These are phyloP conservation scores for Fragilaria crotonensis DNA, from an alignment of 108 stramenopile genomes.

Conservation along the genomic window DNA sequence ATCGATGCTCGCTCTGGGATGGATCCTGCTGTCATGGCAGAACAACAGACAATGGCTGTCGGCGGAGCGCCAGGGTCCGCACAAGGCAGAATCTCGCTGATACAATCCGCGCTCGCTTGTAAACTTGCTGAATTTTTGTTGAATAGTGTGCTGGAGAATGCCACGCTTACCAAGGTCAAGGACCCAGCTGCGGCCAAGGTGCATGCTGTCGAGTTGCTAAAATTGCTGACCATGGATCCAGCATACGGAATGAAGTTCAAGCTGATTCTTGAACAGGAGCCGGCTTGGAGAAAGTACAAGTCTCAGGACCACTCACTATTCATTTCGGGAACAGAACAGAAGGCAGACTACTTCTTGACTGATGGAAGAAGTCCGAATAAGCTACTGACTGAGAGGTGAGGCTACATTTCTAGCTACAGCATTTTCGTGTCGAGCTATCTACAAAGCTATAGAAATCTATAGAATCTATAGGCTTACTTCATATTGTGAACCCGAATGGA, in stretches of 20 bases:
- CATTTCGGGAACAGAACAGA: conserved; percentile 53
- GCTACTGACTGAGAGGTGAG: conserved; percentile 29
- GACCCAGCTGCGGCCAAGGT: conserved; percentile 53
- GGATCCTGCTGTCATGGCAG: conserved; percentile 42
- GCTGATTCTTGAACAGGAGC: conserved; percentile 28
- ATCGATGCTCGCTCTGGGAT: conserved; percentile 40
- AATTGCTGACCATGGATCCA: conserved; percentile 55
- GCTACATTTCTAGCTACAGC: not conserved
- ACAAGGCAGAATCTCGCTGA: conserved; percentile 36
- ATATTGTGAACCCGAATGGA: not conserved
- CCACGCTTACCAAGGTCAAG: conserved; percentile 21
- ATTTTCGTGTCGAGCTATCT: not conserved
- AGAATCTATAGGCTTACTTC: not conserved
- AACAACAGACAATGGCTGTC: conserved; percentile 20
- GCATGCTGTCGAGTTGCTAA: conserved; percentile 52
- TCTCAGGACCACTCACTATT: conserved; percentile 63
- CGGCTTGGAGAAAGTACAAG: conserved; percentile 59
- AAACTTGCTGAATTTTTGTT: conserved; percentile 41
- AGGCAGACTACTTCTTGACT: conserved; percentile 68
- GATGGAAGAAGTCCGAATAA: conserved; percentile 49
- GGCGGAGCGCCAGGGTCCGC: conserved; percentile 48
- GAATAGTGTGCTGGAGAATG: conserved; percentile 41
- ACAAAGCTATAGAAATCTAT: not conserved
- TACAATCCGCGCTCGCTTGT: conserved; percentile 35
- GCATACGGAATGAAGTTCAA: conserved; percentile 54